Percentiles rank a stretch among this genome's conserved stretches.
Evolutionary conservation across 139 green algal genomes (phyloP).

Genomic region (Eudorina sp.): DNA sequence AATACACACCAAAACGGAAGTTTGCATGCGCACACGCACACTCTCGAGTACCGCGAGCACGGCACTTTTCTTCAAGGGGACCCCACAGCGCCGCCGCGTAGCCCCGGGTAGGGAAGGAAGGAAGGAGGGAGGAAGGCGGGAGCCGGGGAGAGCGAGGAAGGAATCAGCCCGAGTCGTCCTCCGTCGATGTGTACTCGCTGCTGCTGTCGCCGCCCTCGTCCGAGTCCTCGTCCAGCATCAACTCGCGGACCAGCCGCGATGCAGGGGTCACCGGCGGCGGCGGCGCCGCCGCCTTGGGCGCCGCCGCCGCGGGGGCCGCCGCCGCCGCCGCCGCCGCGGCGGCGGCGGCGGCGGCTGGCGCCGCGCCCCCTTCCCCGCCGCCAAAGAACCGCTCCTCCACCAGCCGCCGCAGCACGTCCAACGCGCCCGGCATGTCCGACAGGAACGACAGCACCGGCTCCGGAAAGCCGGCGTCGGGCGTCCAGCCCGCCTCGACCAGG

Average conservation of each 20-base stretch:
- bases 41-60: no score
- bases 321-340: not conserved
- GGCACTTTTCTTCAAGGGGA: no score
- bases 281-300: not conserved
- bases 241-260: conserved; percentile 2
- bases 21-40: no score
- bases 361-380: not conserved
- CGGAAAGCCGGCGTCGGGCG: conserved; percentile 10
- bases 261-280: not conserved
- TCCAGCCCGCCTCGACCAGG: conserved; percentile 12
- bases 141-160: no score
- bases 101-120: no score
- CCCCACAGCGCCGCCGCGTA: no score
- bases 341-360: not conserved
- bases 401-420: conserved; percentile 31
- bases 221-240: conserved; percentile 38
- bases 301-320: not conserved
- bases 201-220: conserved; percentile 8
- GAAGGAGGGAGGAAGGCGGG: no score
- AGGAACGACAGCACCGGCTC: conserved; percentile 28
- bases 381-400: conserved; percentile 30
- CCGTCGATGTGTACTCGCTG: conserved; percentile 26
- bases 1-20: no score
- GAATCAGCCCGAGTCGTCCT: conserved; percentile 26
- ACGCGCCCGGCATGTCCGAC: conserved; percentile 20